Base-by-base conservation (phyloP, 2,329 filamentous ascomycete species). In the Orbilia blumenaviensis region DNA sequence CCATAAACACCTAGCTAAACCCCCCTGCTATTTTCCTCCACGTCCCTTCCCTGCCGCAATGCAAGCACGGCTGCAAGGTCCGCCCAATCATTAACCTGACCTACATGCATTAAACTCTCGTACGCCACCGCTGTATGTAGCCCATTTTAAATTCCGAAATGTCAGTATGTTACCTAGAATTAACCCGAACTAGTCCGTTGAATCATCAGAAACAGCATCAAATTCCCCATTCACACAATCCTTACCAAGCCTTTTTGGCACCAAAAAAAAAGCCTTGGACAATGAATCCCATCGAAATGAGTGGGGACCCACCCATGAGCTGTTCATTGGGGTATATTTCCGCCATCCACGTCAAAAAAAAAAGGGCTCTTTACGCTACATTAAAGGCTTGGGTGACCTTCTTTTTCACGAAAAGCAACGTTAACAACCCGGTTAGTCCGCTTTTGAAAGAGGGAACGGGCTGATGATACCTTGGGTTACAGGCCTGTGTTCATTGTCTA, bases 141-240 rank as follows among this genome's bases (percentile, higher is more conserved):
- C 44, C 56, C 66, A 63, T 71, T 71, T 71, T 63, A 71, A 71
- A 71, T 71, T 71, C 66, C 66, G 66, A 71, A 71, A 14, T 46
- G 42, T 46, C 21, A 46, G 66, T 36, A 36, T 27, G 41, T 44
- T 44, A 68, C 58, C 54, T 69, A 46, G 52, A 63, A 62, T 46
- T 71, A 63, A 58, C 46, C 66, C 54, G 54, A 62, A 25, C 46
- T 34, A 38, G 18, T 38, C 52, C 9, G 14, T 34, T 38, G 32
- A 25, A 36, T 25, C 9, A 56, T 18, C 29, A 42, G 41, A 12
- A 21, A 29, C 41, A 44, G 62, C 62, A 62, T 62, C 54, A 62
- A 68, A 61, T 62, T 48, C 63, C 63, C 34, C 25, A 36, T 32
- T 36, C 41, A 36, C 42, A 27, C 42, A 14, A 5, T 14, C n/a